Percentiles rank a stretch among this genome's conserved stretches.
These are phyloP conservation scores for Camellia lanceoleosa DNA, from an alignment of 148 eudicot species.

Conservation along the genomic window DNA sequence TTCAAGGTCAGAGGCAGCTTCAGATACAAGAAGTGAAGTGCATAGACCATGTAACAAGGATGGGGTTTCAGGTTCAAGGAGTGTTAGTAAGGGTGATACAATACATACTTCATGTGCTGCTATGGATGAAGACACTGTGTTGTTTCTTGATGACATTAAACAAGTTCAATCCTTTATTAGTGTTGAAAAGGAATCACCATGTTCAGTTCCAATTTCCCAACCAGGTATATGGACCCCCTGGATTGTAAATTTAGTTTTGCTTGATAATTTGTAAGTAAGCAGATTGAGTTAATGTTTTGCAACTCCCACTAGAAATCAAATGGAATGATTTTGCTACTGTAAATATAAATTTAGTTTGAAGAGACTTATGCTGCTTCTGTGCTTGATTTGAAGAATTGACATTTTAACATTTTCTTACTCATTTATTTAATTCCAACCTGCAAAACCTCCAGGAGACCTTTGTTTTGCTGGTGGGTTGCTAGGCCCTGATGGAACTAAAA, in stretches of 20 bases:
- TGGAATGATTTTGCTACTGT: too few relatives aligned
- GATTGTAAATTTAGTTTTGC: background rate
- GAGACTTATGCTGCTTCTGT: background rate
- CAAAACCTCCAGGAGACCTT: conserved; percentile 43
- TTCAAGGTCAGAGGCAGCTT: conserved; percentile 18
- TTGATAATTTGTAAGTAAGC: background rate
- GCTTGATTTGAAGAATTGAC: background rate
- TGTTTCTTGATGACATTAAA: conserved; percentile 39
- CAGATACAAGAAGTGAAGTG: conserved; percentile 22
- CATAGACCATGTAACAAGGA: conserved; percentile 20
- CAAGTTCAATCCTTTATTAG: conserved; percentile 40
- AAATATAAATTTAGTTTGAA: background rate
- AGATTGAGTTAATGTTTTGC: background rate
- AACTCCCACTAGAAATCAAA: too few relatives aligned
- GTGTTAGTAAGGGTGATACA: conserved; percentile 15
- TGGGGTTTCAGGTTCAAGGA: conserved; percentile 22
- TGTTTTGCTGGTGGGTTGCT: conserved; percentile 86
- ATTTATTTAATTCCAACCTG: conserved; percentile 1
- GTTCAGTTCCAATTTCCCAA: conserved; percentile 41
- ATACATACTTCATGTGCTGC: conserved; percentile 9
- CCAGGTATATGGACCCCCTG: conserved; percentile 43
- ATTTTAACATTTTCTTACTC: background rate
- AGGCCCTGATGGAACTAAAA: conserved; percentile 80
- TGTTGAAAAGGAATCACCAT: conserved; percentile 34
- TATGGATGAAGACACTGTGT: conserved; percentile 36